Percentiles rank a stretch among this genome's conserved stretches.
Evolutionary conservation across 176 grass and related monocot genomes (phyloP).

Genomic region (Rhipidocladum racemiflorum): DNA sequence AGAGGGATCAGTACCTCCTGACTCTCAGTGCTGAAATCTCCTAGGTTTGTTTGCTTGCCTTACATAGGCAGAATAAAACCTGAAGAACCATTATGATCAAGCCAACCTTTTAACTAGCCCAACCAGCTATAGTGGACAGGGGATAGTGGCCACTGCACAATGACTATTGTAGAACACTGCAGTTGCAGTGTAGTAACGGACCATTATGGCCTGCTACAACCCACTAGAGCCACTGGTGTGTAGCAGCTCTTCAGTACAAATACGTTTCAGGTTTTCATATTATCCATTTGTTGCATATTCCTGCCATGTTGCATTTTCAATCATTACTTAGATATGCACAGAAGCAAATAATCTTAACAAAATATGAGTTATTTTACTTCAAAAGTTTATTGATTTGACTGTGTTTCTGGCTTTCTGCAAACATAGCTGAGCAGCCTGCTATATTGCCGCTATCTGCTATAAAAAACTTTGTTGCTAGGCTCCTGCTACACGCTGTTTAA

Average conservation of each 20-base stretch:
- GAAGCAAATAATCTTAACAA: not conserved
- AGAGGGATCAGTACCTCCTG: not conserved
- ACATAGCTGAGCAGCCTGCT: not conserved
- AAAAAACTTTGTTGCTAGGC: not conserved
- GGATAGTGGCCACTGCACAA: not conserved
- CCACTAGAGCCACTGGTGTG: not conserved
- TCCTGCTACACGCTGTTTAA: not conserved
- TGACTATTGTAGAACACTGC: not conserved
- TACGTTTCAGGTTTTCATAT: not conserved
- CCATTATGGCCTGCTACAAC: not conserved
- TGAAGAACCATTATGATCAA: not conserved
- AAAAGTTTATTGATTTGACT: not conserved
- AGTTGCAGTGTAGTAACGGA: not conserved
- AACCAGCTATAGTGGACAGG: not conserved
- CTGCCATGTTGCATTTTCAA: not conserved
- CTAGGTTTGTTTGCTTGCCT: not conserved
- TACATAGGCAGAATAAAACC: not conserved
- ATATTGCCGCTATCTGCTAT: not conserved
- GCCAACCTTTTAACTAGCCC: not conserved
- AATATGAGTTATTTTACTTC: not conserved
- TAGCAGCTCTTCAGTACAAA: not conserved
- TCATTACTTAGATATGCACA: not conserved
- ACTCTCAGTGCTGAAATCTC: not conserved
- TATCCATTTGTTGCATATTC: not conserved
- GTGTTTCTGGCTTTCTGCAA: not conserved